Evolutionary conservation across 805 yeast species (phyloP).

Genomic region (Scheffersomyces ergatensis): DNA sequence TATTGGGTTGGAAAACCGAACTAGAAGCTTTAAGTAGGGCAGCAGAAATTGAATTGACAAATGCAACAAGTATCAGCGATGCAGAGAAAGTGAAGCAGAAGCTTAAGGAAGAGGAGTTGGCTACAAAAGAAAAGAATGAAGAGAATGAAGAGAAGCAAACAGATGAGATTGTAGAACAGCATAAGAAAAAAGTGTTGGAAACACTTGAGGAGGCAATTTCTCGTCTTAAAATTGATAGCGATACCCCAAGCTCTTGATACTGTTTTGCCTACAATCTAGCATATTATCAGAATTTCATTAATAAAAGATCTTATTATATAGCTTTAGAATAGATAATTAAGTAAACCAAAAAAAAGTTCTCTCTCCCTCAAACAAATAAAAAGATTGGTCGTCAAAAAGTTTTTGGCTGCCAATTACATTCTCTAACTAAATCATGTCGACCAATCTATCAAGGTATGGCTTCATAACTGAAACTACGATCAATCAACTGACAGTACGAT

Average conservation of each 20-base stretch:
- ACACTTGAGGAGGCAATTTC: constrained; percentile 8
- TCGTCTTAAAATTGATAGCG: no score
- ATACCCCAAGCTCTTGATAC: no score
- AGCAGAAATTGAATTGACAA: constrained; percentile 9
- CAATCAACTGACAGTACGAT: not conserved
- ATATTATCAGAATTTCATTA: no score
- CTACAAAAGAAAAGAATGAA: not conserved
- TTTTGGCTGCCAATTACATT: not conserved
- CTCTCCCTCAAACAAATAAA: no score
- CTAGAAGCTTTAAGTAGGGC: constrained; percentile 37
- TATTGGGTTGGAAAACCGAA: constrained; percentile 65
- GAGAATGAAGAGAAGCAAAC: constrained; percentile 10
- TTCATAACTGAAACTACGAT: not conserved
- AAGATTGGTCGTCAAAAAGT: no score
- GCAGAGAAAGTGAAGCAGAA: no score
- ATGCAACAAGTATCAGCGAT: no score
- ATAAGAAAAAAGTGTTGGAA: constrained; percentile 2
- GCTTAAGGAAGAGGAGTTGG: no score
- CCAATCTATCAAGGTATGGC: not conserved
- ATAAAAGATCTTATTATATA: no score
- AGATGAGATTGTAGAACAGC: constrained; percentile 7
- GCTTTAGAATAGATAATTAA: no score
- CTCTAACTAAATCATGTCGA: not conserved
- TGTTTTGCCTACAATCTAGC: no score
- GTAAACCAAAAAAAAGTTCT: no score